Evolutionary conservation across 371 early-diverging fungal genomes (phyloP).

Genomic region (Lichtheimia hyalospora): DNA sequence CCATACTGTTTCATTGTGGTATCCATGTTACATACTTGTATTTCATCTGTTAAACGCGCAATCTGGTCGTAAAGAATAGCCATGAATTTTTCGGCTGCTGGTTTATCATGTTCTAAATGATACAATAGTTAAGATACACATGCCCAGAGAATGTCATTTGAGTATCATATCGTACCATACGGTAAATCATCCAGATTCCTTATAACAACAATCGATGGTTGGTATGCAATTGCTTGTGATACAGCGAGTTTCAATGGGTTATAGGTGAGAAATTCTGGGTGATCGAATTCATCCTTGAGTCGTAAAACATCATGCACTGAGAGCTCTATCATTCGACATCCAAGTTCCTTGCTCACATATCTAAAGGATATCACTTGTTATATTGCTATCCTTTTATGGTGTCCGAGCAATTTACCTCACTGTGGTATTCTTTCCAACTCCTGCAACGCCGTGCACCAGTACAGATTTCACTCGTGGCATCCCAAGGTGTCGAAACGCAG

Average conservation of each 20-base stretch:
- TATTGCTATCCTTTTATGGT: not conserved
- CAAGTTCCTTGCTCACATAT: not conserved
- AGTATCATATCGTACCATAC: not conserved
- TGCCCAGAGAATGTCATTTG: not conserved
- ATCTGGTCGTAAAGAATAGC: slow-evolving; percentile 16
- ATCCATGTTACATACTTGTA: slow-evolving; percentile 2
- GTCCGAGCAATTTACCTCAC: slow-evolving; percentile 19
- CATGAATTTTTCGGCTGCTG: slow-evolving; percentile 12
- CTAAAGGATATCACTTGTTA: not conserved
- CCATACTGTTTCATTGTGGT: not conserved
- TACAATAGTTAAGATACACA: no score
- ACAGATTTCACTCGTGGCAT: slow-evolving; percentile 43
- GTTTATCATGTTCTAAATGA: no score
- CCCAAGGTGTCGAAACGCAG: slow-evolving; percentile 24
- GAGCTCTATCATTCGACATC: slow-evolving; percentile 9
- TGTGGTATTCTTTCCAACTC: slow-evolving; percentile 40
- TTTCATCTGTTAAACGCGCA: slow-evolving; percentile 12
- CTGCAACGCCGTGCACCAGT: slow-evolving; percentile 40
- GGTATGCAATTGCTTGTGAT: slow-evolving; percentile 19
- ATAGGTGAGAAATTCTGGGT: slow-evolving; percentile 23
- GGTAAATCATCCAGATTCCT: slow-evolving; percentile 26
- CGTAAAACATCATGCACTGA: slow-evolving; percentile 33
- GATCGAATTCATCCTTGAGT: slow-evolving; percentile 30
- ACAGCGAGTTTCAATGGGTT: slow-evolving; percentile 28
- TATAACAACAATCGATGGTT: slow-evolving; percentile 27